A percentile compares a stretch with the other conserved stretches of the same genome.
Evolutionary conservation across 2,329 filamentous ascomycete species (phyloP).

Genomic region (Tolypocladium ophioglossoides): DNA sequence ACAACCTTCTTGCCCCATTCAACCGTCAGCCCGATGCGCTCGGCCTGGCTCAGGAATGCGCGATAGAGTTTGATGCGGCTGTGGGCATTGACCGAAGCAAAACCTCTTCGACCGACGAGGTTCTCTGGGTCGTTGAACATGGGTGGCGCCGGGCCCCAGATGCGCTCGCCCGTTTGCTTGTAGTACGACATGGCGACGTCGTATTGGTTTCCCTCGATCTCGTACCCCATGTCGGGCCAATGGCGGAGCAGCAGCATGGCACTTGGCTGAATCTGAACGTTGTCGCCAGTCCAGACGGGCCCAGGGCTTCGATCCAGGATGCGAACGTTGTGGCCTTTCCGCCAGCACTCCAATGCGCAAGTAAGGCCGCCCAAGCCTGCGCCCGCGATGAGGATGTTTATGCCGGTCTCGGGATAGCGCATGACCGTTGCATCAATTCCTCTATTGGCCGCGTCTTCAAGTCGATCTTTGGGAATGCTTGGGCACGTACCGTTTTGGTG

Average conservation of each 20-base stretch:
- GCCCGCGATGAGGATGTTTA: conserved; percentile 7
- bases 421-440: no score
- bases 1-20: no score
- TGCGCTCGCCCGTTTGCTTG: conserved; percentile 1
- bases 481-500: no score
- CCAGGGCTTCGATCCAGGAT: conserved; percentile 5
- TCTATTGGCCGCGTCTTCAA: no score
- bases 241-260: conserved; percentile 2
- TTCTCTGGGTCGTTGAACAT: conserved; percentile 1
- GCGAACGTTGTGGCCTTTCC: conserved; percentile 6
- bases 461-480: no score
- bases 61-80: no score
- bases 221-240: conserved; percentile 3
- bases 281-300: conserved; percentile 1
- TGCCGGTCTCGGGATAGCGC: conserved; percentile 1
- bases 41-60: no score
- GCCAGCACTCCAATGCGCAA: conserved; percentile 8
- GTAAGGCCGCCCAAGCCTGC: conserved; percentile 6
- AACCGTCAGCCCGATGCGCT: no score
- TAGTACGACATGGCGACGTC: background rate
- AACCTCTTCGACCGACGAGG: background rate
- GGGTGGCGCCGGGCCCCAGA: conserved; percentile 1
- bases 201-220: background rate
- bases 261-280: conserved; percentile 2
- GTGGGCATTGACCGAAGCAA: no score